Conservation (phyloP, 768 basidiomycete genomes). For the Leccinum subtestaceum region DNA sequence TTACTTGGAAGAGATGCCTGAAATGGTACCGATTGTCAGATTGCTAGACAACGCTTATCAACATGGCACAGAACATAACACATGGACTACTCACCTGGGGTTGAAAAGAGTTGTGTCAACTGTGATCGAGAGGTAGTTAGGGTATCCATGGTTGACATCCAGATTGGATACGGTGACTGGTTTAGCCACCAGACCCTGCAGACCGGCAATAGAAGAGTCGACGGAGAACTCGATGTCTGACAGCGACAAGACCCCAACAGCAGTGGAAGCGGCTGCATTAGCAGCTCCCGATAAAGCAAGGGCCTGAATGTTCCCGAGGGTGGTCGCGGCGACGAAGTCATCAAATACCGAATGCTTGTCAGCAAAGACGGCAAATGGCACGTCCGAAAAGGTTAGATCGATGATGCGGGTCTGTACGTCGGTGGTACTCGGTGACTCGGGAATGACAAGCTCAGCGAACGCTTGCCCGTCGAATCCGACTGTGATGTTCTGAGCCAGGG, state of each 20-base stretch:
- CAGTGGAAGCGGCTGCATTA: conserved; percentile 58
- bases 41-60: conserved; percentile 26
- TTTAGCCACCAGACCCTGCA: conserved; percentile 60
- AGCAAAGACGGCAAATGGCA: conserved; percentile 56
- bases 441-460: conserved; percentile 61
- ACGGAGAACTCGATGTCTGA: conserved; percentile 58
- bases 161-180: conserved; percentile 56
- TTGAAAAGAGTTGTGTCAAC: conserved; percentile 60
- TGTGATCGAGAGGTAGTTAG: conserved; percentile 66
- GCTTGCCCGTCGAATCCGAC: conserved; percentile 48
- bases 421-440: conserved; percentile 53
- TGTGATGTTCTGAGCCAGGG: conserved; percentile 58
- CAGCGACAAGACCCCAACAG: conserved; percentile 60
- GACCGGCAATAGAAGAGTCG: conserved; percentile 53
- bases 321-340: conserved; percentile 60
- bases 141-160: conserved; percentile 66
- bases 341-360: conserved; percentile 53
- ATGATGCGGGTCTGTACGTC: conserved; percentile 63
- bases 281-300: conserved; percentile 54
- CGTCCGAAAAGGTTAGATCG: conserved; percentile 53
- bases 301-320: conserved; percentile 42
- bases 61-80: neutral
- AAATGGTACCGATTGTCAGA: conserved; percentile 34
- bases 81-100: conserved; percentile 45
- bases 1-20: neutral